Evolutionary conservation across 768 basidiomycete species (phyloP).

Genomic region (Trametes maxima): DNA sequence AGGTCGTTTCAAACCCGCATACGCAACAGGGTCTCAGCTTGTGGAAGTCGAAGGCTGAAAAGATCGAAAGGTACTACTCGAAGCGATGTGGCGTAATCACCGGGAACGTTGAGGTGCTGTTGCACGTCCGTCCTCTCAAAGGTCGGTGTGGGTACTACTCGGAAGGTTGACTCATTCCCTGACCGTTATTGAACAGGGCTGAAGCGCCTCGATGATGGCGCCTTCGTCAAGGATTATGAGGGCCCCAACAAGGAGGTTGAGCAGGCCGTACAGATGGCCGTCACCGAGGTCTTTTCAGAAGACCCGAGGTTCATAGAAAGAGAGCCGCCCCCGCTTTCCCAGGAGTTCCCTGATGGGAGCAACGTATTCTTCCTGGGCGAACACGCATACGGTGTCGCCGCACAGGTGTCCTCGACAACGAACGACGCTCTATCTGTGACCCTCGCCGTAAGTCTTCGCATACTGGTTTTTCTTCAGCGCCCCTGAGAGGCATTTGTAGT

Average conservation of each 20-base stretch:
- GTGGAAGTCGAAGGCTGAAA: slow-evolving; percentile 83
- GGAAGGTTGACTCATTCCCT: not conserved
- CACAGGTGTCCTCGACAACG: slow-evolving; percentile 78
- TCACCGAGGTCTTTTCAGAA: slow-evolving; percentile 80
- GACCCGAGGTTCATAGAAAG: slow-evolving; percentile 87
- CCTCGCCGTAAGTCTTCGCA: slow-evolving; percentile 64
- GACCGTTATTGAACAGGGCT: slow-evolving; percentile 55
- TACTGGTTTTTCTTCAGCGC: not conserved
- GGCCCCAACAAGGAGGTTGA: slow-evolving; percentile 78
- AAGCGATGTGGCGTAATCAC: slow-evolving; percentile 88
- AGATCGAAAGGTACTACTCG: slow-evolving; percentile 82
- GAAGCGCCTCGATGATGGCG: slow-evolving; percentile 84
- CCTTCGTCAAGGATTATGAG: slow-evolving; percentile 95
- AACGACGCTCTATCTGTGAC: slow-evolving; percentile 75
- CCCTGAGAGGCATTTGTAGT: slow-evolving; percentile 47
- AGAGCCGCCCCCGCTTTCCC: slow-evolving; percentile 75
- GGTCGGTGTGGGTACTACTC: slow-evolving; percentile 47
- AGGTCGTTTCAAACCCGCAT: slow-evolving; percentile 75
- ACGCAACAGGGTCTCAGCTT: slow-evolving; percentile 61
- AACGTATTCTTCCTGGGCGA: slow-evolving; percentile 97
- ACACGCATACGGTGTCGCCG: slow-evolving; percentile 94
- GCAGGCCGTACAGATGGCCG: slow-evolving; percentile 84
- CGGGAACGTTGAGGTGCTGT: slow-evolving; percentile 73
- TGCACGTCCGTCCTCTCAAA: slow-evolving; percentile 91
- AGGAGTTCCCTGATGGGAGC: slow-evolving; percentile 89